Evolutionary conservation across 441 rosid species (phyloP), one percentile per base, ranked within the genome.

Genomic region (Raphanus hybrid): DNA sequence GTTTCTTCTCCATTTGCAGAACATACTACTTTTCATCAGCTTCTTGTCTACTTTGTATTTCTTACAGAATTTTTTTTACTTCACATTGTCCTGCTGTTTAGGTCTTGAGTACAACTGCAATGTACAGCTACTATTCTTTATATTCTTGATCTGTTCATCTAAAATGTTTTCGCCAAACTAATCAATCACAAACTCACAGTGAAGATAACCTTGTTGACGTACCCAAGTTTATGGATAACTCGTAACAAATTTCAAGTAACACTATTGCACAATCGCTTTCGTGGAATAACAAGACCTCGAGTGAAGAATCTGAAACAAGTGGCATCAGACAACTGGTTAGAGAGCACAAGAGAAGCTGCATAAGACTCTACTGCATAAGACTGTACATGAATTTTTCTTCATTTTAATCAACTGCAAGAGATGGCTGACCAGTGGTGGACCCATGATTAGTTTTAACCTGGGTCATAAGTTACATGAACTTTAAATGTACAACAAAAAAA

Each of bases 91-190:
- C 50, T 45, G 15, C 15, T 59, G 52, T 60, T 67, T 29, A 69
- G 59, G 27, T 64, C 29, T 29, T 32, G 60, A 70, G 68, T 20
- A 43, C 67, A 12, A 65, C 77, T 66, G 57, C 67, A 67, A 11
- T 76, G 80, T 76, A 76, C 75, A 76, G 65, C 26, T 76, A 14
- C 16, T 63, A 61, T 61, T 68, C 63, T 32, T 60, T 68, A 1
- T 50, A 8, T 37, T 12, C 64, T 63, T 76, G 0, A 10, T 67
- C 12, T 64, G 69, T 64, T 63, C 64, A 60, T 60, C 37, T 27
- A 11, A 11, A 26, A 4, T 59, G 35, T 26, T 58, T 23, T 11
- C 10, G 20, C 20, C 8, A 50, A 50, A 14, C 57, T 50, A 50
- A 50, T 50, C 57, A 5, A 14, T 50, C 57, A 50, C 57, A 14